Conservation (phyloP, 108 stramenopile genomes). For the Skeletonema menzelii region DNA sequence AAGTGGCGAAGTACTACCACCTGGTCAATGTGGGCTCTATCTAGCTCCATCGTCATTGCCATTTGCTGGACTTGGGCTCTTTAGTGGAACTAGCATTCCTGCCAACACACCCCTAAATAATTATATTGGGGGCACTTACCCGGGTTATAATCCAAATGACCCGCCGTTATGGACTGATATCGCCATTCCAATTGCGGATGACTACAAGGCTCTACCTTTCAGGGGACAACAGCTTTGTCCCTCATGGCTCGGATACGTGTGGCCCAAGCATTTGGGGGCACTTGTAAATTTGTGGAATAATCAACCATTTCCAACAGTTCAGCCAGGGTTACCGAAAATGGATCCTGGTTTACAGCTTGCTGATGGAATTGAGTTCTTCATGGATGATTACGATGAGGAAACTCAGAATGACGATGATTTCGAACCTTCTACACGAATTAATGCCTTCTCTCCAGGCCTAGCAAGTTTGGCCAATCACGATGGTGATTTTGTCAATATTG, state of each 20-base stretch:
- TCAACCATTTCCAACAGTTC: slow-evolving; percentile 13
- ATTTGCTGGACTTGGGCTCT: slow-evolving; percentile 38
- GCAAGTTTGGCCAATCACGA: slow-evolving; percentile 47
- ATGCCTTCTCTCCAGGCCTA: slow-evolving; percentile 43
- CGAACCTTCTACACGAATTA: slow-evolving; percentile 14
- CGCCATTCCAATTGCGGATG: slow-evolving; percentile 50
- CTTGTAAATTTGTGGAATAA: slow-evolving; percentile 4
- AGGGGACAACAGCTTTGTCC: slow-evolving; percentile 51
- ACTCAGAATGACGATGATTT: background rate
- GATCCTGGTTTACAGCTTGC: slow-evolving; percentile 33
- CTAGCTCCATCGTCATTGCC: slow-evolving; percentile 48
- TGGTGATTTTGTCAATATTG: slow-evolving; percentile 32
- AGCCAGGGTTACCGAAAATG: slow-evolving; percentile 8
- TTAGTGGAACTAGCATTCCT: slow-evolving; percentile 27
- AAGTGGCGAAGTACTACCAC: background rate
- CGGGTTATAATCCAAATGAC: slow-evolving; percentile 2
- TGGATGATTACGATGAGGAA: slow-evolving; percentile 18
- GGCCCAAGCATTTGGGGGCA: slow-evolving; percentile 27
- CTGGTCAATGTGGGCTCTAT: slow-evolving; percentile 33
- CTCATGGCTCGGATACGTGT: slow-evolving; percentile 51
- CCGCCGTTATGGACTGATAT: slow-evolving; percentile 47
- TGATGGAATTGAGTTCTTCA: slow-evolving; percentile 26
- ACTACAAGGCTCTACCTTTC: slow-evolving; percentile 51
- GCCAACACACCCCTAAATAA: slow-evolving; percentile 9
- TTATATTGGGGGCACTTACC: slow-evolving; percentile 22